Evolutionary conservation across 768 basidiomycete species (phyloP).

Genomic region (Boletus sensibilis): DNA sequence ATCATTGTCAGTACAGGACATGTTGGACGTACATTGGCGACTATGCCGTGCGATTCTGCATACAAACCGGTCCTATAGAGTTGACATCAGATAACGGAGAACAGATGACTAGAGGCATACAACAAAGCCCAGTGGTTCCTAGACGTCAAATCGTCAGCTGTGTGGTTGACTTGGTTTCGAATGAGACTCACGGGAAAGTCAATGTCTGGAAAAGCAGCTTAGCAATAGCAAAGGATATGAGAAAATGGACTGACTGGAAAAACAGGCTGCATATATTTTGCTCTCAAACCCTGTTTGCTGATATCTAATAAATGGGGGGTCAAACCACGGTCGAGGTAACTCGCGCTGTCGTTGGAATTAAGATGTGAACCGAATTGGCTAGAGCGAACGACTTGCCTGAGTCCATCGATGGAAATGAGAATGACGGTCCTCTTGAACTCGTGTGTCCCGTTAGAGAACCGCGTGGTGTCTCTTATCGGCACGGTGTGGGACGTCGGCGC

Average conservation of each 20-base stretch:
- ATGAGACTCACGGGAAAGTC: slow-evolving; percentile 77
- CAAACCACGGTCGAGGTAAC: slow-evolving; percentile 81
- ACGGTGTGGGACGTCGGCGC: not conserved
- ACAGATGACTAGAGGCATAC: slow-evolving; percentile 37
- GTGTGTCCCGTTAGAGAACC: slow-evolving; percentile 80
- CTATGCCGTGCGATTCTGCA: slow-evolving; percentile 88
- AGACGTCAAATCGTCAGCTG: not conserved
- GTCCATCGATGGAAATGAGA: slow-evolving; percentile 84
- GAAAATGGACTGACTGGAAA: slow-evolving; percentile 69
- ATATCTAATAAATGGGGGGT: slow-evolving; percentile 83
- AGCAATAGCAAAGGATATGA: not conserved
- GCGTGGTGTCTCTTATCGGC: slow-evolving; percentile 12
- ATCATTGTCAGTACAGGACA: not conserved
- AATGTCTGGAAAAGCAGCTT: slow-evolving; percentile 52
- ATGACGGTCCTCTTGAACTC: slow-evolving; percentile 78
- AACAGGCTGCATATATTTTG: slow-evolving; percentile 83
- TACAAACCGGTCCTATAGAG: slow-evolving; percentile 79
- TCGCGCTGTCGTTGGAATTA: slow-evolving; percentile 51
- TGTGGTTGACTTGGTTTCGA: not conserved
- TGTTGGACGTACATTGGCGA: slow-evolving; percentile 66
- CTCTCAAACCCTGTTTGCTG: slow-evolving; percentile 79
- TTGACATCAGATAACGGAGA: not conserved
- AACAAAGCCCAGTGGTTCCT: slow-evolving; percentile 92
- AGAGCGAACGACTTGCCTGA: slow-evolving; percentile 49
- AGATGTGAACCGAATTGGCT: not conserved